Conservation (phyloP, 768 basidiomycete species). For the Naematelia encephala region DNA sequence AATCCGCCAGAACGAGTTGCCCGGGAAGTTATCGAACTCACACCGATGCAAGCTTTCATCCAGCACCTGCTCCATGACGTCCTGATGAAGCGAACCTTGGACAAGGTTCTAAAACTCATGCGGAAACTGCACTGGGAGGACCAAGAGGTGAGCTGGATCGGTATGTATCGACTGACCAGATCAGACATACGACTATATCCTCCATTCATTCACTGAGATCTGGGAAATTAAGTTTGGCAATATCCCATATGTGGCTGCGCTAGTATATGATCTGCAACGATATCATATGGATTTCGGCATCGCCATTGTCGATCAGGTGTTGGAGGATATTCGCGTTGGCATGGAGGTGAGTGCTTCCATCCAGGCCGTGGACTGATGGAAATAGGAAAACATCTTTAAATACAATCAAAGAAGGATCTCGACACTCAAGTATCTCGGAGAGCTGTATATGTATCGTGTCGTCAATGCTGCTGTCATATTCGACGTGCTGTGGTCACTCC, state of each 20-base stretch:
- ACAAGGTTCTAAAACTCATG: constrained; percentile 88
- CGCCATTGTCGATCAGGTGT: constrained; percentile 84
- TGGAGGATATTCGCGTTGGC: constrained; percentile 86
- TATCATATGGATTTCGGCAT: constrained; percentile 88
- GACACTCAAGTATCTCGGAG: constrained; percentile 89
- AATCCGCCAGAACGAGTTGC: constrained; percentile 94
- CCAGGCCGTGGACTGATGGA: no score
- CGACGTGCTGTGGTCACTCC: constrained; percentile 87
- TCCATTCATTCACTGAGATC: constrained; percentile 92
- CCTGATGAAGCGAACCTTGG: constrained; percentile 85
- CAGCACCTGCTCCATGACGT: constrained; percentile 93
- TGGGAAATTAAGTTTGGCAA: constrained; percentile 96
- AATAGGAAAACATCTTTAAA: constrained; percentile 87
- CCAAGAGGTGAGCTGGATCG: constrained; percentile 46
- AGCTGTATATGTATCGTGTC: constrained; percentile 93
- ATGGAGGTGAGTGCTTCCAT: constrained; percentile 58
- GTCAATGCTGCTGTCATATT: constrained; percentile 85
- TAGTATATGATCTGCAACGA: constrained; percentile 89
- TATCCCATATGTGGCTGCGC: constrained; percentile 83
- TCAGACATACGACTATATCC: constrained; percentile 62
- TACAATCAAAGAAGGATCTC: constrained; percentile 90
- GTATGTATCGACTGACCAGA: constrained; percentile 12
- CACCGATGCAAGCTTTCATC: constrained; percentile 87
- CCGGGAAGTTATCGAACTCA: constrained; percentile 75
- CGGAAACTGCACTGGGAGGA: constrained; percentile 98